Base-by-base conservation (phyloP, 495 filamentous ascomycete genomes). In the Copromyces sp. region DNA sequence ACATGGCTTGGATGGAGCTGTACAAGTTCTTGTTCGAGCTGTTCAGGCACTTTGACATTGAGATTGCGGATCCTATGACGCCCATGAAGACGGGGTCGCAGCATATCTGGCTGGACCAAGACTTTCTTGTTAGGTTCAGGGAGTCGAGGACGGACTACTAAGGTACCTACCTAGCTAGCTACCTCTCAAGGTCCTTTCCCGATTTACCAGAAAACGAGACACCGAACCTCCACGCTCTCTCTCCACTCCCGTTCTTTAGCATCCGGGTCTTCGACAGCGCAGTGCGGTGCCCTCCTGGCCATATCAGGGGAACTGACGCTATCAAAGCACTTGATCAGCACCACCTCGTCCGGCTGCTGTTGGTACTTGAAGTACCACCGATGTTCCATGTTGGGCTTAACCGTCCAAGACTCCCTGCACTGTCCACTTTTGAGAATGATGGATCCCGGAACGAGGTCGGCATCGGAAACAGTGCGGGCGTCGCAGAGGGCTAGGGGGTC, bases 341-440 rank as follows among this genome's bases (percentile, higher is more conserved):
- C 82, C 12, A 90, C 88, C 82, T 91, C 82, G 68, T 88, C 82
- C 6, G 90, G 88, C 29, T 83, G 83, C 76, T 90, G 85, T 2
- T 89, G 91, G 69, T 87, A 90, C 88, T 91, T 91, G 81, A 95
- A 97, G 78, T 88, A 89, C 92, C 93, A 97, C 75, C 84, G 81
- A 80, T 93, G 89, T 1, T 70, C 74, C 12, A 81, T 75, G 71
- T 87, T 87, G 41, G 87, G 86, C 72, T 84, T 83, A 39, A 96
- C 92, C 0, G 82, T 84, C 61, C 89, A 89, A 3, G 92, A 95
- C 84, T 93, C 92, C 37, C 82, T 88, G 8, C 90, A 87, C 24
- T 61, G 53, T 17, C 53, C 53, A 69, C 90, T 80, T 3, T 92
- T 91, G 80, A 94, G 95, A 71, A 94, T 86, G 69, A 94, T 90